phyloP scores from a whole-genome alignment of 2,329 filamentous ascomycete genomes.

The Apiospora arundinis region DNA sequence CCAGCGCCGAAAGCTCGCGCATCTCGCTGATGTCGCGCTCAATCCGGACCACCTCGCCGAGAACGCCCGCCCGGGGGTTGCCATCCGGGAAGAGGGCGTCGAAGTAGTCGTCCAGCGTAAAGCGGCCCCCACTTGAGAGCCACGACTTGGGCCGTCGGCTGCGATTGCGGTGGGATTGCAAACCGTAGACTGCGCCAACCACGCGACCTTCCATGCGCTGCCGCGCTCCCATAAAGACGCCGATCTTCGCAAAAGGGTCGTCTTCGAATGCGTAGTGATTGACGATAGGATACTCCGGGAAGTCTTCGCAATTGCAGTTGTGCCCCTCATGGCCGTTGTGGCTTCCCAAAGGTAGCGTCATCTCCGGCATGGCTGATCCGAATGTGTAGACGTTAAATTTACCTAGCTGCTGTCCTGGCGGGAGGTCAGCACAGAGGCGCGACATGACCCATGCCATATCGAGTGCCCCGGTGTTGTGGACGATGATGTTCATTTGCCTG shows the following conservation, averaged over 20 bases:
- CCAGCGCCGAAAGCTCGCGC: conserved; percentile 49
- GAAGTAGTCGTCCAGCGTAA: conserved; percentile 44
- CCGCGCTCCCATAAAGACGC: conserved; percentile 44
- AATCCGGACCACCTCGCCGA: conserved; percentile 44
- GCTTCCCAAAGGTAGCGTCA: conserved; percentile 41
- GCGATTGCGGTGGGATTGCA: conserved; percentile 31
- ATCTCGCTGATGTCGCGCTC: conserved; percentile 50
- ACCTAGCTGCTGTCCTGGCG: conserved; percentile 39
- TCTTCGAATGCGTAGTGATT: conserved; percentile 33
- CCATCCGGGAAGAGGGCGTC: conserved; percentile 43
- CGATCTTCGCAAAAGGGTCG: conserved; percentile 48
- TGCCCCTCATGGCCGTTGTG: conserved; percentile 21
- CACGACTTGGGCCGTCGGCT: conserved; percentile 26
- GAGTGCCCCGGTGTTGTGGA: conserved; percentile 48
- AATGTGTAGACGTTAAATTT: conserved; percentile 54
- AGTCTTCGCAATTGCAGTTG: conserved; percentile 21
- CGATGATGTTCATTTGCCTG: conserved; percentile 45
- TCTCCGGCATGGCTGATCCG: conserved; percentile 46
- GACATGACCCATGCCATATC: conserved; percentile 44
- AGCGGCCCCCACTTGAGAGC: conserved; percentile 29
- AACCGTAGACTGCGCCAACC: conserved; percentile 47
- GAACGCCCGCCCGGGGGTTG: conserved; percentile 32
- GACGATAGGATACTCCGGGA: conserved; percentile 27
- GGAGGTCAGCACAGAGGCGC: conserved; percentile 46
- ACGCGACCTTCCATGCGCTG: conserved; percentile 45